These are phyloP conservation scores for Fusarium sp. DNA, from an alignment of 2,329 filamentous ascomycete genomes.

Conservation along the genomic window DNA sequence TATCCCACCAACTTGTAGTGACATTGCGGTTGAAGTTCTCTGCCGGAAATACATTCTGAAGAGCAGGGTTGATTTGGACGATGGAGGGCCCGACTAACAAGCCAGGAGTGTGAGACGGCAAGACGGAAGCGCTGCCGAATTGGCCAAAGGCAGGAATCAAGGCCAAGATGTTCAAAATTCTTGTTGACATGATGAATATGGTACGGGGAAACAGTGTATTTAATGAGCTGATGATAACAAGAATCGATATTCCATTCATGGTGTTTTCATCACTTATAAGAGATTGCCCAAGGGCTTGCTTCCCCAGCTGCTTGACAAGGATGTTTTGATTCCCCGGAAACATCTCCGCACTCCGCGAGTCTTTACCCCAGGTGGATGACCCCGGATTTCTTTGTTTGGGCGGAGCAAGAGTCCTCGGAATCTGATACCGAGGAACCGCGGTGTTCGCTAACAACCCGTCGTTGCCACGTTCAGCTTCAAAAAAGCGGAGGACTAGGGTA, in stretches of 20 bases:
- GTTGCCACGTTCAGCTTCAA: neutral
- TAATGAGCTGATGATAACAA: neutral
- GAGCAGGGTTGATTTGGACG: neutral
- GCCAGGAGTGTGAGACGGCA: neutral
- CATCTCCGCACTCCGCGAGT: neutral
- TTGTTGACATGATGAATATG: neutral
- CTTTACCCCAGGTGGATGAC: neutral
- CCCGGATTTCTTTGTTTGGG: neutral
- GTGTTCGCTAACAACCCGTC: neutral
- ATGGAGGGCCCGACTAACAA: neutral
- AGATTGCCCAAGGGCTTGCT: neutral
- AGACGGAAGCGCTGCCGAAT: neutral
- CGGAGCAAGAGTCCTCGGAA: neutral
- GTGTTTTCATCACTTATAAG: neutral
- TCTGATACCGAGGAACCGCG: neutral
- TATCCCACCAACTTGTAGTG: slow-evolving; percentile 28
- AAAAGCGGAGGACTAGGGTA: neutral
- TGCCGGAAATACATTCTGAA: slow-evolving; percentile 22
- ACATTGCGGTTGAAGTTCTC: slow-evolving; percentile 32
- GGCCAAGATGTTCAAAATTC: neutral
- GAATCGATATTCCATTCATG: neutral
- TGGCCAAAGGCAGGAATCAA: neutral
- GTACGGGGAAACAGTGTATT: neutral
- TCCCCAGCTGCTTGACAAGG: neutral
- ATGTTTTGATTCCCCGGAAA: neutral